Evolutionary conservation across 2,329 filamentous ascomycete species (phyloP).

Genomic region (Trichoderma hamatum): DNA sequence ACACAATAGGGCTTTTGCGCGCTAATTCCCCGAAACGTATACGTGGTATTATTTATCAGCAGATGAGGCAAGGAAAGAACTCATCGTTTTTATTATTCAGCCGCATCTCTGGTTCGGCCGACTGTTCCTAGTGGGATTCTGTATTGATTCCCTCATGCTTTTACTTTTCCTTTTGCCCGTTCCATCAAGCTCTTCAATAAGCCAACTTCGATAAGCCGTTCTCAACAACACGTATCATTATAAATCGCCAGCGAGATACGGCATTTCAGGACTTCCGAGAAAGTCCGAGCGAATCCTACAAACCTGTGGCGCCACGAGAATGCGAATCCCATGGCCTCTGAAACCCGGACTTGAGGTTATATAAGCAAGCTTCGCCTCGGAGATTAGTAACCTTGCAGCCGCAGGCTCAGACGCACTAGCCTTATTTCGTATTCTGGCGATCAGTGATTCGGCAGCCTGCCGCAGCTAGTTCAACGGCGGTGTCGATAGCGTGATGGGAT

Average conservation of each 20-base stretch:
- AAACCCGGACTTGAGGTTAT: background rate
- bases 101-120: no score
- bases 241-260: background rate
- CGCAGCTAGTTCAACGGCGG: background rate
- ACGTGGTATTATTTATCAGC: background rate
- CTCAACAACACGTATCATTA: background rate
- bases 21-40: no score
- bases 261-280: slow-evolving; percentile 20
- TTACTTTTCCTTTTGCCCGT: background rate
- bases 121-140: background rate
- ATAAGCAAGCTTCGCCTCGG: background rate
- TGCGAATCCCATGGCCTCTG: background rate
- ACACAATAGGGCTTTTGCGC: no score
- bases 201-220: background rate
- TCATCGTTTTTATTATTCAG: background rate
- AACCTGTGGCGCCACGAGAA: background rate
- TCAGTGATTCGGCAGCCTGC: slow-evolving; percentile 15
- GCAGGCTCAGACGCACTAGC: background rate
- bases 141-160: no score
- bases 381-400: slow-evolving; percentile 5
- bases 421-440: slow-evolving; percentile 19
- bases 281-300: slow-evolving; percentile 1
- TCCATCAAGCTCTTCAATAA: background rate
- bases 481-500: slow-evolving; percentile 1
- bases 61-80: background rate